A percentile compares a stretch with the other conserved stretches of the same genome.
phyloP scores from a whole-genome alignment of 148 eudicot genomes.

The Fagopyrum esculentum region DNA sequence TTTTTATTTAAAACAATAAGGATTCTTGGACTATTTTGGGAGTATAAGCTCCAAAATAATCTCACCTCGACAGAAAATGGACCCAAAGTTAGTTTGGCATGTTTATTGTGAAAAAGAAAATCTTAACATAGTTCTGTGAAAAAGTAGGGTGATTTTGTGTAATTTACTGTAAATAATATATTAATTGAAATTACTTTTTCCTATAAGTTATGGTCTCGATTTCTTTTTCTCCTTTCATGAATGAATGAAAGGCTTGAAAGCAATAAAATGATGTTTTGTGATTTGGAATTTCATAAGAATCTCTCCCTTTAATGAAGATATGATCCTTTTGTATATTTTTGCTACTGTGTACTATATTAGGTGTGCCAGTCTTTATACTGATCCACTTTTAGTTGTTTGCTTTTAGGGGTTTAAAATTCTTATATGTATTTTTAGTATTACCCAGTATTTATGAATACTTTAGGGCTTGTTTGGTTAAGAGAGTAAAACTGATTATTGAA shows the following conservation, averaged over 20 bases:
- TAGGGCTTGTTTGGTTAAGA: slow-evolving; percentile 4
- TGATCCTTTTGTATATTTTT: not conserved
- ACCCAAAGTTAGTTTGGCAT: too few relatives aligned
- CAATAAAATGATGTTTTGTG: slow-evolving; percentile 9
- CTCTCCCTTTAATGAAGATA: slow-evolving; percentile 13
- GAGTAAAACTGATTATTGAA: not conserved
- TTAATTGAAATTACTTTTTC: not conserved
- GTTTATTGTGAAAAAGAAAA: too few relatives aligned
- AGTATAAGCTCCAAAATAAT: too few relatives aligned
- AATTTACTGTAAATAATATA: not conserved
- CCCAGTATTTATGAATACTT: not conserved
- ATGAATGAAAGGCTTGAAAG: slow-evolving; percentile 31
- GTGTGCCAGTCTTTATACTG: slow-evolving; percentile 11
- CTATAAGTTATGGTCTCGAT: not conserved
- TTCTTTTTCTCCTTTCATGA: slow-evolving; percentile 4
- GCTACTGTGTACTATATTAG: slow-evolving; percentile 1
- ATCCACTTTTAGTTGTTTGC: slow-evolving; percentile 1
- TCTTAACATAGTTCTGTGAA: too few relatives aligned
- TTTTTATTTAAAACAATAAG: too few relatives aligned
- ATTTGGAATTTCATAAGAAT: slow-evolving; percentile 6
- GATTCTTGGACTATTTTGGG: too few relatives aligned
- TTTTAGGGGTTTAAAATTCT: not conserved
- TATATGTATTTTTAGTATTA: too few relatives aligned
- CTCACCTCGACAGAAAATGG: too few relatives aligned
- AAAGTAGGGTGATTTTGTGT: too few relatives aligned